Evolutionary conservation across 768 basidiomycete genomes (phyloP), one percentile per base, ranked within the genome.

Genomic region (Leucosporidium creatinivorum): DNA sequence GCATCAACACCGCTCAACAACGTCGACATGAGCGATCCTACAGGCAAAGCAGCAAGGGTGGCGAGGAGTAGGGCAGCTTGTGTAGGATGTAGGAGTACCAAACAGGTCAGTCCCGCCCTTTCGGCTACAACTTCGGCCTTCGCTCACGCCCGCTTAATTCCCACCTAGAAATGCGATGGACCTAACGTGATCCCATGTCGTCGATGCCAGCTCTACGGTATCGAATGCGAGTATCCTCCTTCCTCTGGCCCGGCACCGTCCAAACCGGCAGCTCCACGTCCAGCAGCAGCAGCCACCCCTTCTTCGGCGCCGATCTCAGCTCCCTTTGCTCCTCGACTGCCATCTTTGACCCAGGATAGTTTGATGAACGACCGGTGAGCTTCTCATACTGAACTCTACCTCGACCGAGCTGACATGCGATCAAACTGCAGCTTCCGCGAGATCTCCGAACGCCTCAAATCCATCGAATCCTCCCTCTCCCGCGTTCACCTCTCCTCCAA

Each of bases 391-490:
- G 30, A 31, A 19, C 9, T n/a, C 17, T 4, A 28, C 5, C 19
- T 2, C n/a, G 5, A 3, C 17, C 18, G 25, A 28, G 25, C 44
- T 44, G 47, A 18, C 4, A 1, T 12, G 3, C 19, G 8, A 10
- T 6, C 13, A 0, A 1, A 0, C 6, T 2, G 0, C 36, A 63
- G 62, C 13, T 55, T 63, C 1, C 54, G 55, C 44, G 62, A 63
- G 44, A 63, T 63, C 25, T 36, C 54, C 1, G 62, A 55, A 0
- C 62, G 62, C 18, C 62, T 63, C 28, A 54, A 44, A 39, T 56
- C 62, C 5, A 63, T 63, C 62, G 62, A 63, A 47, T 30, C 54
- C n/a, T 26, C 62, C 28, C 54, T 63, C 54, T 50, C 36, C 21
- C 10, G 19, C 7, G 28, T 56, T 12, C 62, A 56, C 28, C 62